A percentile compares a stretch with the other conserved stretches of the same genome.
Evolutionary conservation across 2,329 filamentous ascomycete genomes (phyloP).

Genomic region (Curvularia sp.): DNA sequence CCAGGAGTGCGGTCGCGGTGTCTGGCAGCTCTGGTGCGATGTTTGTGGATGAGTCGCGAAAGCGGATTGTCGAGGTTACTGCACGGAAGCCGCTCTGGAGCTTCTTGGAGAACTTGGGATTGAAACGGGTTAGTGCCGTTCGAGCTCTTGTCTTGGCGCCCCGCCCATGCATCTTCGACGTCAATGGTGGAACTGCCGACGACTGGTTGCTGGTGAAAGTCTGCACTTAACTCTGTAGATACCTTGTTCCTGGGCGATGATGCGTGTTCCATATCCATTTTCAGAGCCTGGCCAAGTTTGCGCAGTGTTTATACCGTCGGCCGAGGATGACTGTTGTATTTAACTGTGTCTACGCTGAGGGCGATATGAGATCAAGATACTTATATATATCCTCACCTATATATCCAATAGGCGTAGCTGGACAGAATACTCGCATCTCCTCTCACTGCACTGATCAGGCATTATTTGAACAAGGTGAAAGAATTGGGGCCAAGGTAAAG

Average conservation of each 20-base stretch:
- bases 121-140: slow-evolving; percentile 25
- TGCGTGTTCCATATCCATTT: background rate
- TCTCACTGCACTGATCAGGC: background rate
- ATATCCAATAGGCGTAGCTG: no score
- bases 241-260: background rate
- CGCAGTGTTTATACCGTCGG: background rate
- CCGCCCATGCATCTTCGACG: slow-evolving; percentile 8
- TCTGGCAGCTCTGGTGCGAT: slow-evolving; percentile 21
- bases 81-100: slow-evolving; percentile 22
- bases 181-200: background rate
- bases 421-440: background rate
- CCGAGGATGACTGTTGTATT: background rate
- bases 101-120: slow-evolving; percentile 15
- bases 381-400: no score
- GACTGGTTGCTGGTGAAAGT: background rate
- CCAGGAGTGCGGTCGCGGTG: slow-evolving; percentile 6
- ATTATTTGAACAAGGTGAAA: background rate
- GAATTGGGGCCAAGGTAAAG: background rate
- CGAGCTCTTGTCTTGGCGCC: slow-evolving; percentile 21
- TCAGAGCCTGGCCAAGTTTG: background rate
- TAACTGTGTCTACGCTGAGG: background rate
- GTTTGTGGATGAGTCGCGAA: slow-evolving; percentile 23
- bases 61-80: slow-evolving; percentile 25
- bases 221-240: background rate
- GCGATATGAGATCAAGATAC: no score